Evolutionary conservation across 2,329 filamentous ascomycete genomes (phyloP), one percentile per base, ranked within the genome.

Genomic region (Waltergamsia citrina): DNA sequence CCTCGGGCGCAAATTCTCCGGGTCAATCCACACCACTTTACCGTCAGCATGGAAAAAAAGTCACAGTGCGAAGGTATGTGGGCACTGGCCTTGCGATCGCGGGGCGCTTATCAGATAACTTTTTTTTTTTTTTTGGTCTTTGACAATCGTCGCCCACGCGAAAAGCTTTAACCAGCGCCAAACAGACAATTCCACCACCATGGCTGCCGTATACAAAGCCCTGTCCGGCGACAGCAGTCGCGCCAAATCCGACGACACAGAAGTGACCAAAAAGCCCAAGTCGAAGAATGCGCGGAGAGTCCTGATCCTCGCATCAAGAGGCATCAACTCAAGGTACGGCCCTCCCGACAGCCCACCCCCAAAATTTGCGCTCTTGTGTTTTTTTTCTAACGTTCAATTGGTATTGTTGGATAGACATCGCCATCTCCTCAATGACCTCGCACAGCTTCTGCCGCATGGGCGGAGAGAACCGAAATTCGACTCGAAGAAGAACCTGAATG

Each of bases 401-500:
- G 34, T 19, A 24, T 14, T 34, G 17, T 33, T 12, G 8, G 39
- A 25, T 47, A 93, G 90, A 59, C 92, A 95, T 59, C 83, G 92
- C 28, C 92, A 98, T 63, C 70, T 98, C 28, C 72, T 98, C 41
- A 85, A 88, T 51, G 92, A 98, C 52, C 70, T 98, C 31, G 78
- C 86, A 38, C 73, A 82, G 20, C 78, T 98, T 59, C 78, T 98
- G 44, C 92, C 92, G 3, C 92, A 98, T 57, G 80, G 81, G 44
- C 79, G 86, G 52, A 94, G 94, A 65, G 92, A 98, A 56, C 86
- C 84, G 48, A 98, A 98, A 62, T 85, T 95, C 45, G 92, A 98
- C 59, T 92, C 86, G 34, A 96, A 96, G 64, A 88, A 85, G 24
- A 87, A 92, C 66, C 32, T 87, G 47, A 72, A 78, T 71, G 68